Conservation (phyloP, 2,329 filamentous ascomycete genomes). For the Elsinoe australis region DNA sequence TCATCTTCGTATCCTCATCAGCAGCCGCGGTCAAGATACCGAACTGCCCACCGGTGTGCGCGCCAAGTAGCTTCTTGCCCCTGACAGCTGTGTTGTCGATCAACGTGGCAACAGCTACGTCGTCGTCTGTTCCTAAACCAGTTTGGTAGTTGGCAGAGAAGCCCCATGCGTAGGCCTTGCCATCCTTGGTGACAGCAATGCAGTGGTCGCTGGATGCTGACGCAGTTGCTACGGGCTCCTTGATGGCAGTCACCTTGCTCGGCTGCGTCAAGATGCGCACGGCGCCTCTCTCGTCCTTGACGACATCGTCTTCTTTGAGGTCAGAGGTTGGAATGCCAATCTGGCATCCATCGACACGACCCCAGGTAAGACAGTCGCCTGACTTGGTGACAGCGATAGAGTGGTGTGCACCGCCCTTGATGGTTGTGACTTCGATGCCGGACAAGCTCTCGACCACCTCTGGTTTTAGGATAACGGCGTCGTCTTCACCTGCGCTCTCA, state of each 20-base stretch:
- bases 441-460: slow-evolving; percentile 58
- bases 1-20: slow-evolving; percentile 13
- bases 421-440: slow-evolving; percentile 55
- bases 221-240: slow-evolving; percentile 32
- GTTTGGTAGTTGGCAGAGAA: slow-evolving; percentile 77
- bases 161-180: slow-evolving; percentile 70
- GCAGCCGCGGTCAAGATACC: slow-evolving; percentile 42
- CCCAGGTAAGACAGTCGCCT: slow-evolving; percentile 53
- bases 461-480: slow-evolving; percentile 65
- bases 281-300: slow-evolving; percentile 56
- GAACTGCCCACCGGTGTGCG: slow-evolving; percentile 84
- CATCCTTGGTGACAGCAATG: slow-evolving; percentile 60
- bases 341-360: slow-evolving; percentile 52
- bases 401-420: slow-evolving; percentile 71
- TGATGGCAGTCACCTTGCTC: slow-evolving; percentile 49
- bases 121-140: slow-evolving; percentile 68
- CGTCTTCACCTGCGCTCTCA: slow-evolving; percentile 57
- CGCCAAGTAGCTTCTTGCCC: slow-evolving; percentile 65
- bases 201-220: slow-evolving; percentile 62
- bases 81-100: slow-evolving; percentile 80
- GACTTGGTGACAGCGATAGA: slow-evolving; percentile 51
- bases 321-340: slow-evolving; percentile 42
- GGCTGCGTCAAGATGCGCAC: slow-evolving; percentile 67
- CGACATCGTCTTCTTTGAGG: slow-evolving; percentile 51
- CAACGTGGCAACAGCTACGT: slow-evolving; percentile 66